Evolutionary conservation across 768 basidiomycete species (phyloP).

Genomic region (Austroboletus eburneus): DNA sequence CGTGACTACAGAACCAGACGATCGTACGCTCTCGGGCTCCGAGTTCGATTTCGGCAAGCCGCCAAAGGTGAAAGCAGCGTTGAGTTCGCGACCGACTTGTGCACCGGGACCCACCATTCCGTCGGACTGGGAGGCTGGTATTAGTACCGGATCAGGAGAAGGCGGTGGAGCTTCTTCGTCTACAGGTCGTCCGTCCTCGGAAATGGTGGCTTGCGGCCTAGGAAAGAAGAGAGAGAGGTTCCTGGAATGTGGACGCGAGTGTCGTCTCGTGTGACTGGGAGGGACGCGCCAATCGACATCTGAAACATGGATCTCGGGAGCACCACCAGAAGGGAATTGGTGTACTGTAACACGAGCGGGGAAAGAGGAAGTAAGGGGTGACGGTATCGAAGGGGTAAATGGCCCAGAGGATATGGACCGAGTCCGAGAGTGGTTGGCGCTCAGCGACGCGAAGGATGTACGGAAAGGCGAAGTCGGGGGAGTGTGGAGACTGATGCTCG

Average conservation of each 20-base stretch:
- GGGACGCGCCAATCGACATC: conserved; percentile 14
- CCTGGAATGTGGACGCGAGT: conserved; percentile 79
- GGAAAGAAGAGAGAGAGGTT: conserved; percentile 94
- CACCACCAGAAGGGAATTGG: conserved; percentile 19
- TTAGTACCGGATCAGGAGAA: conserved; percentile 39
- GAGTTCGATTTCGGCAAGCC: conserved; percentile 36
- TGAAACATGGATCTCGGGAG: conserved; percentile 16
- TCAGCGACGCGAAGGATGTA: conserved; percentile 18
- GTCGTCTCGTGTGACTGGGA: conserved; percentile 38
- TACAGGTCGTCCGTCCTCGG: conserved; percentile 55
- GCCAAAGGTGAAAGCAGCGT: conserved; percentile 62
- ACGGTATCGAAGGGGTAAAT: conserved; percentile 22
- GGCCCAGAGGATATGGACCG: conserved; percentile 34
- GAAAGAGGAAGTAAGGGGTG: conserved; percentile 28
- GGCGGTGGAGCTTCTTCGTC: conserved; percentile 48
- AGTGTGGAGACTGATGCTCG: conserved; percentile 20
- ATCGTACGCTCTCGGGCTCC: conserved; percentile 12
- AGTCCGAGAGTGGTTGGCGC: conserved; percentile 24
- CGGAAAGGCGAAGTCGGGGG: conserved; percentile 33
- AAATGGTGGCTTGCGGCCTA: conserved; percentile 56
- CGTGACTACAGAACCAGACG: conserved; percentile 24
- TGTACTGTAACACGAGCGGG: conserved; percentile 22
- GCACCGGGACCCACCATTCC: conserved; percentile 14
- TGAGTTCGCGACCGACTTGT: conserved; percentile 40
- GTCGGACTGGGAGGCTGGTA: conserved; percentile 39